Percentiles rank a stretch among this genome's conserved stretches.
Conservation (phyloP, 257 asterid genomes). For the Thymus quinquecostatus region DNA sequence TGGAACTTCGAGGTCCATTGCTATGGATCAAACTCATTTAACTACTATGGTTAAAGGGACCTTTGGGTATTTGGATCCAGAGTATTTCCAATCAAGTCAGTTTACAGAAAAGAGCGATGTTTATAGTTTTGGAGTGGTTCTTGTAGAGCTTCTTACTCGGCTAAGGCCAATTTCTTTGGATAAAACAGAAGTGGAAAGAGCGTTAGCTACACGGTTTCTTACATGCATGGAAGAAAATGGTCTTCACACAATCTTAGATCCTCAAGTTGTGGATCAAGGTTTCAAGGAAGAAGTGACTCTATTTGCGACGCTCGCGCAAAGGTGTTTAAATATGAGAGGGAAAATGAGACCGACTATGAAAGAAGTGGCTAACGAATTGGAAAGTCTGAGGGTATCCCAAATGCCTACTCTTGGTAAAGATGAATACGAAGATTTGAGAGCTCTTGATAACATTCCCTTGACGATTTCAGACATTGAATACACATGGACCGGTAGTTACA, state of each 20-base stretch:
- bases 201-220: not conserved
- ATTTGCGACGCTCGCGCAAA: constrained; percentile 21
- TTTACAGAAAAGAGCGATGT: constrained; percentile 36
- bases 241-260: constrained; percentile 15
- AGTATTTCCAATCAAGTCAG: not conserved
- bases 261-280: constrained; percentile 17
- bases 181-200: not conserved
- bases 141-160: constrained; percentile 29
- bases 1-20: constrained; percentile 22
- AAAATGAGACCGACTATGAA: constrained; percentile 38
- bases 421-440: not conserved
- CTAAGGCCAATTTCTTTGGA: constrained; percentile 1
- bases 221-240: not conserved
- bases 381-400: not conserved
- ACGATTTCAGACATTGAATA: constrained; percentile 3
- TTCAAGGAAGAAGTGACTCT: not conserved
- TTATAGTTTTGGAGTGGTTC: constrained; percentile 35
- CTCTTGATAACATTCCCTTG: not conserved
- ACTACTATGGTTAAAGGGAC: constrained; percentile 13
- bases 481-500: not conserved
- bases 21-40: constrained; percentile 30
- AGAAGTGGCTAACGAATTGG: constrained; percentile 35
- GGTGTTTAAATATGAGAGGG: constrained; percentile 32
- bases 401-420: not conserved
- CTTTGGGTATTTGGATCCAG: not conserved